Evolutionary conservation across 2,329 filamentous ascomycete species (phyloP).

Genomic region (Trichoderma atroviride): DNA sequence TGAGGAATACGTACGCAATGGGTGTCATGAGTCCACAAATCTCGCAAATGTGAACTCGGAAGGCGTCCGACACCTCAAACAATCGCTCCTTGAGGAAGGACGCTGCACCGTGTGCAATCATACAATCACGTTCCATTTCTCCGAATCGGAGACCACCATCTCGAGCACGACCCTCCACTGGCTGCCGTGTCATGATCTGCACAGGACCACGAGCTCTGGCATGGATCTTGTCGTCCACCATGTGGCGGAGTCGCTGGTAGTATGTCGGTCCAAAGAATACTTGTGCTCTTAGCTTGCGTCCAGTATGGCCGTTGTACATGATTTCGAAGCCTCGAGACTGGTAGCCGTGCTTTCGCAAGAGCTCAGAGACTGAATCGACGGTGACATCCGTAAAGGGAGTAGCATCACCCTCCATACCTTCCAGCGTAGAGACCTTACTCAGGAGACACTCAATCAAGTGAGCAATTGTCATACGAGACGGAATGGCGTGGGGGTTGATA

Average conservation of each 20-base stretch:
- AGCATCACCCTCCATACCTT: slow-evolving; percentile 94
- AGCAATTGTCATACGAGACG: slow-evolving; percentile 99
- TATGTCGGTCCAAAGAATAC: slow-evolving; percentile 98
- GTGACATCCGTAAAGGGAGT: slow-evolving; percentile 98
- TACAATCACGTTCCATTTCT: slow-evolving; percentile 99
- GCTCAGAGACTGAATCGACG: slow-evolving; percentile 85
- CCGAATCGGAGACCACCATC: slow-evolving; percentile 98
- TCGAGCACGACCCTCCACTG: slow-evolving; percentile 95
- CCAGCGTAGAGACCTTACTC: slow-evolving; percentile 90
- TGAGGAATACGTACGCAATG: slow-evolving; percentile 76
- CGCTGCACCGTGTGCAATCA: slow-evolving; percentile 99
- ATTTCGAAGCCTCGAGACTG: slow-evolving; percentile 97
- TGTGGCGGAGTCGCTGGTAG: slow-evolving; percentile 97
- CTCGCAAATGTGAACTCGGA: slow-evolving; percentile 97
- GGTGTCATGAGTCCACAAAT: slow-evolving; percentile 99
- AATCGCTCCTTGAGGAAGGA: slow-evolving; percentile 96
- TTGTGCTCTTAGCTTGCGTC: slow-evolving; percentile 88
- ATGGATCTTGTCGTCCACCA: slow-evolving; percentile 99
- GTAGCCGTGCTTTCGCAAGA: slow-evolving; percentile 87
- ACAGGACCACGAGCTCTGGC: slow-evolving; percentile 95
- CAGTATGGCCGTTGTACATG: slow-evolving; percentile 98
- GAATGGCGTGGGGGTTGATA: slow-evolving; percentile 99
- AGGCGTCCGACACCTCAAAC: slow-evolving; percentile 97
- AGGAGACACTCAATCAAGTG: slow-evolving; percentile 99
- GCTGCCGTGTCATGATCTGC: slow-evolving; percentile 95